Base-by-base conservation (phyloP, 164 flowering plant species). In the Nymphaea colorata region DNA sequence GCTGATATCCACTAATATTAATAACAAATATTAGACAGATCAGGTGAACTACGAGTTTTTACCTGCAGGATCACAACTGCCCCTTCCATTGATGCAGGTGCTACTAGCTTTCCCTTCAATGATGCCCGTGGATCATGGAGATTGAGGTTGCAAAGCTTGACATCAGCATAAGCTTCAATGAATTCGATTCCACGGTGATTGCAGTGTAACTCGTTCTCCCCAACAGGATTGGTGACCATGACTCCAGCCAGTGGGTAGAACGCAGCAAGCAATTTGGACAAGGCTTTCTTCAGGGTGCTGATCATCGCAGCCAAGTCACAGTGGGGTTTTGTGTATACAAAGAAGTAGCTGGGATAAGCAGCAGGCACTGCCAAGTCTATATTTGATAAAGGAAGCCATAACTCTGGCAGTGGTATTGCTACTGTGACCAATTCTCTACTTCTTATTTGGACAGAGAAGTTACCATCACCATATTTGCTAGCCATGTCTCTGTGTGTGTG, bases 161-260 rank as follows among this genome's bases (percentile, higher is more conserved):
- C 62, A 41, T 80, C 83, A 3, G 81, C 82, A 14, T 60, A 70
- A n/a, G 81, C 86, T 65, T 81, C 77, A 0, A 68, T 14, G 41
- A 81, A 83, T 57, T 78, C 81, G 0, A 84, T 83, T 4, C 83
- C 87, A n/a, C 75, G 67, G 65, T 83, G 79, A 71, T 78, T 83
- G 72, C 84, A 81, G 16, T 76, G 78, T 15, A 79, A 66, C 68
- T 79, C 78, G 4, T 76, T 77, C 73, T 80, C 81, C 4, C 79
- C 78, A 10, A 42, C 47, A 4, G 79, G 55, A 70, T 76, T 80
- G 14, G 42, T 5, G 3, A 76, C 79, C 3, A 80, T n/a, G 60
- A 76, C 81, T n/a, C 83, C 79, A 0, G 75, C 78, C 4, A 80
- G 68, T 8, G 77, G 74, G 18, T 80, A 78, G 75, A 43, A 78